Conservation (phyloP, 768 basidiomycete genomes). For the Dendrothele bispora region DNA sequence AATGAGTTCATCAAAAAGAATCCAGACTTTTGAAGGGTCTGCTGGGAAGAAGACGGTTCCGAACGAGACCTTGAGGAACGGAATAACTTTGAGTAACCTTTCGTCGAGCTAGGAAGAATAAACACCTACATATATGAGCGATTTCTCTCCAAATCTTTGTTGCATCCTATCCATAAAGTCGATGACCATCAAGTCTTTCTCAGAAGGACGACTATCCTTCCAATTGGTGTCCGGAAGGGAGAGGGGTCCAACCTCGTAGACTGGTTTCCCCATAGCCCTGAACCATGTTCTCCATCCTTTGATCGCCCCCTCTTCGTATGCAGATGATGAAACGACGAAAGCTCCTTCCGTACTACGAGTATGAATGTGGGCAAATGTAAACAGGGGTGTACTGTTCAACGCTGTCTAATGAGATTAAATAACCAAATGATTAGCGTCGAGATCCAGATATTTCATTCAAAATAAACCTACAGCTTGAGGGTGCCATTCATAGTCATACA, state of each 20-base stretch:
- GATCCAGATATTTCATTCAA: no score
- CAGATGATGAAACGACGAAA: conserved; percentile 3
- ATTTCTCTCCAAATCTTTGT: neutral
- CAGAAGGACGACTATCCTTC: neutral
- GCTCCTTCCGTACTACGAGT: conserved; percentile 2
- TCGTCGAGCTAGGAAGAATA: neutral
- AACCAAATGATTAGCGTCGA: no score
- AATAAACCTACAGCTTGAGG: conserved; percentile 4
- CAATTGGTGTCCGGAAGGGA: neutral
- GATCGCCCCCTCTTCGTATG: conserved; percentile 3
- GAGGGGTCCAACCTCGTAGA: conserved; percentile 1
- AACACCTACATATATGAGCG: conserved; percentile 1
- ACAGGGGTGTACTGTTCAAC: neutral
- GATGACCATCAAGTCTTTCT: neutral
- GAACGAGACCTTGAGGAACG: conserved; percentile 4
- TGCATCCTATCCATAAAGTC: conserved; percentile 3
- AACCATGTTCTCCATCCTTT: conserved; percentile 1
- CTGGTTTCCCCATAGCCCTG: neutral
- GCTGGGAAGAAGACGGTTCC: conserved; percentile 5
- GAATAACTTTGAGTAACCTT: neutral
- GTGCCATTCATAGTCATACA: conserved; percentile 7
- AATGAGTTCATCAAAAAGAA: conserved; percentile 3
- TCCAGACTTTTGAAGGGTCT: conserved; percentile 1
- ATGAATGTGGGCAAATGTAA: neutral
- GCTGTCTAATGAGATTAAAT: no score